Base-by-base conservation (phyloP, 768 basidiomycete species). In the Boletus rubescentipes region DNA sequence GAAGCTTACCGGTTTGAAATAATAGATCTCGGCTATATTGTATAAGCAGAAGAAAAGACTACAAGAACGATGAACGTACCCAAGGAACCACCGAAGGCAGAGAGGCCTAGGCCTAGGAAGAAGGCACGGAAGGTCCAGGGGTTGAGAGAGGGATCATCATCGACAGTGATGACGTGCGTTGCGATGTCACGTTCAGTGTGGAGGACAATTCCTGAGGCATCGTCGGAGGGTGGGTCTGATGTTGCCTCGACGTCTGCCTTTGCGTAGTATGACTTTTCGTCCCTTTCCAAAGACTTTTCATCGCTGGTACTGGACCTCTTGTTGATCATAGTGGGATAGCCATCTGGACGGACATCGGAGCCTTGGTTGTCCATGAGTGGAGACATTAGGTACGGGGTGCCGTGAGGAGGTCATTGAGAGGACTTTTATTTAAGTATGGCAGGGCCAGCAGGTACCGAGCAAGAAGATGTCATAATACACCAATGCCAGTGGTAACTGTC, bases 101-200 rank as follows among this genome's bases (percentile, higher is more conserved):
- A 71, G 70, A 81, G 53, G 73, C 77, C 80, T 0, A 82, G 75
- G 41, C 82, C 80, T 14, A 84, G 79, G 36, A 81, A 72, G 61
- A 82, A 77, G 10, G 77, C 69, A 9, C 79, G 73, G 67, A 80
- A 76, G 43, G 67, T 66, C 66, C 66, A 69, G 0, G 61, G 66
- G 21, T 66, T 67, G 39, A 67, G 68, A 7, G 61, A 57, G 5
- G 61, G 54, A 29, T 69, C 62, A 21, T 71, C 72, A 20, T 67
- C 61, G 35, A 79, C 66, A 15, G 68, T 71, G 51, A 83, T 76
- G 26, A 83, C 68, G 53, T 74, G 73, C 0, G 79, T 79, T 46
- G 70, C 77, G 31, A 80, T 73, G 54, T 79, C 79, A 48, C 75
- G 75, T 59, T 79, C 78, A 54, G 72, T 68, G 44, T 73, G 61